Evolutionary conservation across 192 early-diverging fungal genomes (phyloP), one percentile per base, ranked within the genome.

Genomic region (Podila verticillata): DNA sequence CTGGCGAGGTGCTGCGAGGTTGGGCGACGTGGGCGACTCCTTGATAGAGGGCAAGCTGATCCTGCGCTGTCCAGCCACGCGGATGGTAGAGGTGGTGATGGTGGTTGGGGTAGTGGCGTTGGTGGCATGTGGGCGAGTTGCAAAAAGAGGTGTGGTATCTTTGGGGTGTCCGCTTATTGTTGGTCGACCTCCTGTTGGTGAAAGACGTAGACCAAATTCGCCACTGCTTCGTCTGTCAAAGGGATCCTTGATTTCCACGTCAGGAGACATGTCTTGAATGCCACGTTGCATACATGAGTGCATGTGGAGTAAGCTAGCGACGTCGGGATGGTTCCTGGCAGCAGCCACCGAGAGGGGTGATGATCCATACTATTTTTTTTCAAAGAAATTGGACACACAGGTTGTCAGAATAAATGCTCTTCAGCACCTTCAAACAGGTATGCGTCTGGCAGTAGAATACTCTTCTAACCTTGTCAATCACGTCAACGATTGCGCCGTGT

Each of bases 401-500:
- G 6, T 35, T 35, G 39, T 44, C 17, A 44, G 12, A 12, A 44
- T 36, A 36, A 1, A 12, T 39, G 39, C 12, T 44, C 2, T 5
- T 36, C n/a, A n/a, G n/a, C n/a, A n/a, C n/a, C n/a, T n/a, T n/a
- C n/a, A n/a, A n/a, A n/a, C n/a, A n/a, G n/a, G n/a, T n/a, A n/a
- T n/a, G n/a, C n/a, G n/a, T n/a, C n/a, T n/a, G n/a, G n/a, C n/a
- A n/a, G n/a, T n/a, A n/a, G n/a, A n/a, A n/a, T n/a, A n/a, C n/a
- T 7, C 17, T 29, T 9, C 56, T 31, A 51, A 80, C 77, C 61
- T 89, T 89, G 66, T 93, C 92, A 36, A 74, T 83, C 28, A 91
- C 66, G 17, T 93, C 87, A 5, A 87, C 73, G 12, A 77, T 82
- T 7, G 92, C 93, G 13, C 91, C 89, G 39, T 88, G 81, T 31